phyloP scores from a whole-genome alignment of 768 basidiomycete genomes.

The Russula brevipes region DNA sequence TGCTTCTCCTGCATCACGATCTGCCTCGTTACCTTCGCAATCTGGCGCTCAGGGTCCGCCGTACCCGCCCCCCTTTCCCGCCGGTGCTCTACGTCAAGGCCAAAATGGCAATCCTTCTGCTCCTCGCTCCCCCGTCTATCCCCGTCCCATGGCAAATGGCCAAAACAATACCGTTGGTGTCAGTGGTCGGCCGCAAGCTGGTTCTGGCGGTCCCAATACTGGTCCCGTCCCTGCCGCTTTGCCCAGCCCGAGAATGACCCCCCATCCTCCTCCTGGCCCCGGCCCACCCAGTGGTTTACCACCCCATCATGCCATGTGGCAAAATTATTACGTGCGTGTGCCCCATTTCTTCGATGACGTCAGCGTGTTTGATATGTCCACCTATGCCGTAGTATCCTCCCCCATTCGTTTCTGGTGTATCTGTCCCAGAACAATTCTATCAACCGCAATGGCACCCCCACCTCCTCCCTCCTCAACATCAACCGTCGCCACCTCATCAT shows the following conservation, averaged over 20 bases:
- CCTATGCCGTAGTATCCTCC: constrained; percentile 28
- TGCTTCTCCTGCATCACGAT: constrained; percentile 42
- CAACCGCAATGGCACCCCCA: constrained; percentile 32
- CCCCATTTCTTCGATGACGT: constrained; percentile 5
- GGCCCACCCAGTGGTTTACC: constrained; percentile 48
- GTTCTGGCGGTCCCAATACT: constrained; percentile 35
- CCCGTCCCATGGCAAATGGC: constrained; percentile 51
- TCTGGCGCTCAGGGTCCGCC: constrained; percentile 10
- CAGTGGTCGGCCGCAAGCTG: constrained; percentile 40
- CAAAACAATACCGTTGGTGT: constrained; percentile 38
- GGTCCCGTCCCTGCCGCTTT: constrained; percentile 45
- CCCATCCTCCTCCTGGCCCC: constrained; percentile 47
- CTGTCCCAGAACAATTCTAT: constrained; percentile 38
- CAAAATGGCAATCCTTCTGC: constrained; percentile 21
- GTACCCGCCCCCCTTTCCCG: constrained; percentile 13
- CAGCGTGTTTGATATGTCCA: constrained; percentile 15
- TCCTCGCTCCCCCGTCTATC: constrained; percentile 61
- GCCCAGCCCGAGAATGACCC: constrained; percentile 62
- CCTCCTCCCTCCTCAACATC: constrained; percentile 32
- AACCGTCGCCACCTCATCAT: constrained; percentile 42
- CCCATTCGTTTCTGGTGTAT: constrained; percentile 37
- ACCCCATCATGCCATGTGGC: constrained; percentile 40
- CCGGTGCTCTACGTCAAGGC: constrained; percentile 21
- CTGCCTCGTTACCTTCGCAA: constrained; percentile 49
- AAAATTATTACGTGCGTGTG: constrained; percentile 55